phyloP scores from a whole-genome alignment of 139 green algal species.

The Dunaliella primolecta region DNA sequence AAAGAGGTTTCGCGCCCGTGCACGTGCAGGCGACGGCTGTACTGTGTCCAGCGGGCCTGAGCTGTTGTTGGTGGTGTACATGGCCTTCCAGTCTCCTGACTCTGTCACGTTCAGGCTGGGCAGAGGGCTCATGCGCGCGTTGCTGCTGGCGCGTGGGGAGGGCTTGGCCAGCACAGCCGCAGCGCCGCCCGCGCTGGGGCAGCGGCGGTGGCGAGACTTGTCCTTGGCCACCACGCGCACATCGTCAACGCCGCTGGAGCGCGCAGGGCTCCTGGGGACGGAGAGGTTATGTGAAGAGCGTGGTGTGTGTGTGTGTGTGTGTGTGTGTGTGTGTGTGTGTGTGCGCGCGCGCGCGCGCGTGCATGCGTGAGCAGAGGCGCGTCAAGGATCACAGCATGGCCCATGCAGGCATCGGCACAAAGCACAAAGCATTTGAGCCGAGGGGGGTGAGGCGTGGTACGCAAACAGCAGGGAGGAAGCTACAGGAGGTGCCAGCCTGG shows the following conservation, averaged over 20 bases:
- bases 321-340: too few species aligned
- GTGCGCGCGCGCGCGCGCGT: too few species aligned
- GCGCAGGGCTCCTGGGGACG: slow-evolving; percentile 6
- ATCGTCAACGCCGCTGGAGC: slow-evolving; percentile 27
- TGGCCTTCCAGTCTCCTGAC: slow-evolving; percentile 19
- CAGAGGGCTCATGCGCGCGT: slow-evolving; percentile 12
- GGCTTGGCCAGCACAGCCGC: not conserved
- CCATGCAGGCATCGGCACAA: too few species aligned
- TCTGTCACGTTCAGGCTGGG: not conserved
- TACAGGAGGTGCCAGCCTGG: too few species aligned
- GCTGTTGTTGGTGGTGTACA: slow-evolving; percentile 14
- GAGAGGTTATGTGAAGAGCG: not conserved
- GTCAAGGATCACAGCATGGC: too few species aligned
- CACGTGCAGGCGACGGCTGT: slow-evolving; percentile 6
- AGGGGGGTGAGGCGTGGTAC: too few species aligned
- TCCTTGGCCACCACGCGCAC: slow-evolving; percentile 27
- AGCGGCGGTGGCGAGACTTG: slow-evolving; percentile 21
- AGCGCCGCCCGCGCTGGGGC: not conserved
- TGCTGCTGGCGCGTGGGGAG: slow-evolving; percentile 6
- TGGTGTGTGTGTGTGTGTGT: too few species aligned
- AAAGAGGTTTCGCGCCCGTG: slow-evolving; percentile 3
- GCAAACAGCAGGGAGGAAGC: too few species aligned
- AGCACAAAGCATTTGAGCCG: too few species aligned
- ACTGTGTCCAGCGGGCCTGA: not conserved
- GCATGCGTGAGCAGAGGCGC: too few species aligned